Base-by-base conservation (phyloP, 805 yeast species). In the Ogataea chonburiensis region DNA sequence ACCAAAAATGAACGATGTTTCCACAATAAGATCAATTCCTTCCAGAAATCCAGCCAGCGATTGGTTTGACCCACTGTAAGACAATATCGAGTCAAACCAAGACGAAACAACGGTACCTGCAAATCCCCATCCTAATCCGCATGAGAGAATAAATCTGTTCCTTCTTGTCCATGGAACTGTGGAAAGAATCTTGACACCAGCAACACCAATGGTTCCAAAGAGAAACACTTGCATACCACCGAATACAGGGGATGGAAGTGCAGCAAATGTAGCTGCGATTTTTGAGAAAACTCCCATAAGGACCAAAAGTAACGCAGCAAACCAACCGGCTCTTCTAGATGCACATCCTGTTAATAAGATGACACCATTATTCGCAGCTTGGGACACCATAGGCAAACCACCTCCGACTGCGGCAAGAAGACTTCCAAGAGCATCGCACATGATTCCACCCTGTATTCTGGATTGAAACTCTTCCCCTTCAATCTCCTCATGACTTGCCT, bases 331-430 rank as follows among this genome's bases (percentile, higher is more conserved):
- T 5, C 39, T 31, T 60, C 87, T 71, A 54, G 82, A 79, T 21
- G 94, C 95, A 61, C 91, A 83, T 57, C 81, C 82, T 21, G 94
- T 86, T 54, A 86, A 67, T 19, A 87, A 74, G 44, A 86, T 85
- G 31, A 85, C 93, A 64, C 94, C 94, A 55, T 86, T 86, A 62
- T 86, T 86, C 58, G 85, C 93, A 10, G 94, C 94, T 62, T 84
- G 84, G 0, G 87, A 79, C 5, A 87, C 77, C 75, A 84, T 68
- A 30, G 94, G 93, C 7, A 88, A 77, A 19, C 80, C 67, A 13
- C 89, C 82, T 65, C 75, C 71, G 30, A 82, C 65, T 17, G 86
- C 82, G n/a, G 87, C 78, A 4, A 84, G 47, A 6, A 79, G 45
- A 34, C 89, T 86, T 50, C 79, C 79, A 45, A 83, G 49, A 12